Percentiles rank a stretch among this genome's conserved stretches.
Evolutionary conservation across 2,329 filamentous ascomycete species (phyloP).

Genomic region (Curvularia sp.): DNA sequence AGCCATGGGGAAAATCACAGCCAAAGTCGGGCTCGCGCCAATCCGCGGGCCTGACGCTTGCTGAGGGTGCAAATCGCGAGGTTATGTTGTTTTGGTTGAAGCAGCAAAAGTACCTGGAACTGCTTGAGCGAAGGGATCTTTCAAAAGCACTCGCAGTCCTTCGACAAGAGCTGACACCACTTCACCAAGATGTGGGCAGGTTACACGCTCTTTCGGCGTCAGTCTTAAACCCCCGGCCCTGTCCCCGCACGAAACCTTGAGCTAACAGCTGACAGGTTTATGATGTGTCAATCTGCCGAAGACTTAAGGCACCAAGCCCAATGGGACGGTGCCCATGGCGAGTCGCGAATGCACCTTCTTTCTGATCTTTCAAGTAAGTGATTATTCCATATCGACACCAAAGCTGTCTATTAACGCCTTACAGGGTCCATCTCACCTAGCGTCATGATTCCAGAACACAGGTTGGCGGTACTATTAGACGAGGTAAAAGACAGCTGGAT

Average conservation of each 20-base stretch:
- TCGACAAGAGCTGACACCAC: constrained; percentile 83
- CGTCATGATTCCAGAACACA: constrained; percentile 94
- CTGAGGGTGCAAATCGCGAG: constrained; percentile 75
- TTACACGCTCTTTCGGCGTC: constrained; percentile 82
- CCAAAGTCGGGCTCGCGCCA: constrained; percentile 46
- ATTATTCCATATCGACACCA: background rate
- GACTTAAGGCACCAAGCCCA: constrained; percentile 78
- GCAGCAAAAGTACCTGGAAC: constrained; percentile 93
- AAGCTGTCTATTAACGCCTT: constrained; percentile 23
- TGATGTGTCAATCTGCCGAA: constrained; percentile 84
- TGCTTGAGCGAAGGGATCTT: constrained; percentile 79
- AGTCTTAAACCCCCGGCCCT: constrained; percentile 16
- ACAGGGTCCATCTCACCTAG: constrained; percentile 89
- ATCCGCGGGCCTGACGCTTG: constrained; percentile 70
- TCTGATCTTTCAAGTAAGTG: constrained; percentile 81
- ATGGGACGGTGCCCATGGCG: constrained; percentile 83
- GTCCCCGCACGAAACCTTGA: background rate
- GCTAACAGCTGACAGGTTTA: constrained; percentile 63
- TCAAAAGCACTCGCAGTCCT: constrained; percentile 80
- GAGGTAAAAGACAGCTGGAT: constrained; percentile 87
- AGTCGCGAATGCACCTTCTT: constrained; percentile 76
- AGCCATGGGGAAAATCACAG: constrained; percentile 43
- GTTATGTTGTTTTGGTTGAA: constrained; percentile 87
- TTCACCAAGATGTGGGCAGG: constrained; percentile 78
- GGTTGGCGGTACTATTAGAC: constrained; percentile 79